Evolutionary conservation across 2,329 filamentous ascomycete genomes (phyloP), one percentile per base, ranked within the genome.

Genomic region (Calcarisporium arbuscula): DNA sequence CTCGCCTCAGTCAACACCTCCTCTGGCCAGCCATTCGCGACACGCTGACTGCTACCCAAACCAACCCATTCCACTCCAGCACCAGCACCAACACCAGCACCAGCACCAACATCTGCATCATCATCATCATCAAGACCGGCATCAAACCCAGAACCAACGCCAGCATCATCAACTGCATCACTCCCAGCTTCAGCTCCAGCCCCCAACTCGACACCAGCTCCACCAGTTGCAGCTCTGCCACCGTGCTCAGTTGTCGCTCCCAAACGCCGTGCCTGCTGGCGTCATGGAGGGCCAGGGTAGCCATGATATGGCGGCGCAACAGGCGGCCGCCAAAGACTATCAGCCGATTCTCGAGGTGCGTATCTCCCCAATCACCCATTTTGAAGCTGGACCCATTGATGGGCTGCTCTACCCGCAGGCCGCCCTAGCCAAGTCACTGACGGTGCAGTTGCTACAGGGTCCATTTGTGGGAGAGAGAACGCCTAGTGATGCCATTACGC

Each of bases 381-480:
- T 9, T 25, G 22, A 14, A 9, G 10, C 14, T 14, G 10, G 22
- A 14, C 22, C 22, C 22, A 9, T 14, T 25, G 10, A 25, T 9
- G 22, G 14, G 22, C 10, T 14, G 14, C 10, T 9, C 22, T 25
- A 25, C 22, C 22, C 22, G 10, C 22, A 25, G 10, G 14, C 22
- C 14, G 22, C 10, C 22, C 10, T 25, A 10, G 22, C 14, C 10
- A 10, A 25, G 22, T 14, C 6, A 14, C 31, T 34, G 29, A 41
- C 14, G 34, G 30, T 21, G 20, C 17, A n/a, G 15, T 6, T 6
- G 8, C 17, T 37, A 35, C 53, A 95, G 90, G 88, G 87, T 36
- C 85, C 86, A 41, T 70, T 89, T 32, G 83, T 96, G 45, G 85
- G 87, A 50, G 73, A 82, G 41, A 85, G 84, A 61, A 77, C 79